Conservation (phyloP, 345 rosid genomes). For the Salix purpurea region DNA sequence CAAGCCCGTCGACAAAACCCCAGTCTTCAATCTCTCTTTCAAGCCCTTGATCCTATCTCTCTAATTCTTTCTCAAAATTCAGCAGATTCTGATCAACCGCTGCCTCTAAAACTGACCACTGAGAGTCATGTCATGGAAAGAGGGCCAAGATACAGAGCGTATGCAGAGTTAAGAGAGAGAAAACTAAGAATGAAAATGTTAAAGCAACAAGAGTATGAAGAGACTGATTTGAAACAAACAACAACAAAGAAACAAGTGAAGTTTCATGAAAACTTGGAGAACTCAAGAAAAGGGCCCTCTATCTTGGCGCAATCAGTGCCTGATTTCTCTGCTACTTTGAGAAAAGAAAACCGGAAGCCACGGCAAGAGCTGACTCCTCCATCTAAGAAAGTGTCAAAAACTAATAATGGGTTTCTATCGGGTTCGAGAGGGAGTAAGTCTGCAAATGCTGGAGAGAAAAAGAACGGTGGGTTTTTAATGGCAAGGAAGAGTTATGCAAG, state of each 20-base stretch:
- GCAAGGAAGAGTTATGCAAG: slow-evolving; percentile 66
- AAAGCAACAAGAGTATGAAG: slow-evolving; percentile 30
- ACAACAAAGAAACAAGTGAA: slow-evolving; percentile 62
- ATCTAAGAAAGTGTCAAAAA: slow-evolving; percentile 32
- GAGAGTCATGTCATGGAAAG: slow-evolving; percentile 55
- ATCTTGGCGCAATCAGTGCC: slow-evolving; percentile 74
- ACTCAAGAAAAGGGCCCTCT: slow-evolving; percentile 33
- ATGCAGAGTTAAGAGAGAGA: slow-evolving; percentile 65
- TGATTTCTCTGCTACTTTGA: slow-evolving; percentile 59
- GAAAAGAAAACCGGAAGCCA: slow-evolving; percentile 78
- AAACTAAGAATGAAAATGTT: slow-evolving; percentile 44
- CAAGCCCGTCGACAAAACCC: slow-evolving; percentile 25
- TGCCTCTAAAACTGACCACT: slow-evolving; percentile 46
- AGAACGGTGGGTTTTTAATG: slow-evolving; percentile 32
- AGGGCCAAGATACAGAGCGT: slow-evolving; percentile 74
- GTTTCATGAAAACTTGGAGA: slow-evolving; percentile 35
- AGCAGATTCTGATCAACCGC: slow-evolving; percentile 29
- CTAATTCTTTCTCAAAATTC: slow-evolving; percentile 61
- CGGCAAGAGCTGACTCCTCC: slow-evolving; percentile 51
- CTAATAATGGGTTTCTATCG: slow-evolving; percentile 35
- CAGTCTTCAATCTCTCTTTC: slow-evolving; percentile 29
- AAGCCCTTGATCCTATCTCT: slow-evolving; percentile 54
- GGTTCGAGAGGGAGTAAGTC: slow-evolving; percentile 68
- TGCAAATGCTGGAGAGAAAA: slow-evolving; percentile 60
- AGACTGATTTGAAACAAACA: slow-evolving; percentile 31